Base-by-base conservation (phyloP, 2,329 filamentous ascomycete genomes). In the Polychaeton citri region DNA sequence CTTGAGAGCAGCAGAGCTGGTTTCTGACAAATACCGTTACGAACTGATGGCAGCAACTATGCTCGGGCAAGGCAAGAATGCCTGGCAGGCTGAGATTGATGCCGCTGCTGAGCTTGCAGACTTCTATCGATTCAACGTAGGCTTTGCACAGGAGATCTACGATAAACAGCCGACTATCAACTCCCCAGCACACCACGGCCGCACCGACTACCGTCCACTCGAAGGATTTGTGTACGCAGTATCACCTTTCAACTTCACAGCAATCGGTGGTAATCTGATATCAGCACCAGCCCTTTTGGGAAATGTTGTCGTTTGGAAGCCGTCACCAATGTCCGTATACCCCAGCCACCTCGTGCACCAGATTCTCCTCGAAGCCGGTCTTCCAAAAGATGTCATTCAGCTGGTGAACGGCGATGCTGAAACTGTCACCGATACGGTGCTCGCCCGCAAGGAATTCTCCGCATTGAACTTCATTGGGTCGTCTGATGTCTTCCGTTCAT, bases 221-320 rank as follows among this genome's bases (percentile, higher is more conserved):
- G 61, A 64, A 35, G 61, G 61, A 1, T 64, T 64, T 38, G 59
- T 64, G 8, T 62, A 62, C 31, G 53, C 60, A 12, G 44, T 64
- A 3, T 56, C 59, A 0, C 61, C 61, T 3, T 64, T 64, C 48
- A 64, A 64, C 48, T 64, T 64, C 37, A 62, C 61, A 0, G 61
- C 61, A 1, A 50, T 64, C 13, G 61, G 54, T 8, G 61, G 49
- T 3, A 61, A 52, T 31, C 47, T 64, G 2, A 43, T 61, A 7
- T 53, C 50, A 3, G 54, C 46, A 0, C 58, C 61, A 10, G 53
- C 55, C 0, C 34, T 64, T 0, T 39, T 64, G 37, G 61, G 61
- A 2, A 64, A 64, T 19, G 60, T 63, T 1, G 58, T 64, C 0
- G 19, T 64, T 16, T 64, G 61, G 61, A 64, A 64, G 43, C 61